phyloP scores from a whole-genome alignment of 2,329 filamentous ascomycete genomes.

The Ceratocystiopsis sp. region DNA sequence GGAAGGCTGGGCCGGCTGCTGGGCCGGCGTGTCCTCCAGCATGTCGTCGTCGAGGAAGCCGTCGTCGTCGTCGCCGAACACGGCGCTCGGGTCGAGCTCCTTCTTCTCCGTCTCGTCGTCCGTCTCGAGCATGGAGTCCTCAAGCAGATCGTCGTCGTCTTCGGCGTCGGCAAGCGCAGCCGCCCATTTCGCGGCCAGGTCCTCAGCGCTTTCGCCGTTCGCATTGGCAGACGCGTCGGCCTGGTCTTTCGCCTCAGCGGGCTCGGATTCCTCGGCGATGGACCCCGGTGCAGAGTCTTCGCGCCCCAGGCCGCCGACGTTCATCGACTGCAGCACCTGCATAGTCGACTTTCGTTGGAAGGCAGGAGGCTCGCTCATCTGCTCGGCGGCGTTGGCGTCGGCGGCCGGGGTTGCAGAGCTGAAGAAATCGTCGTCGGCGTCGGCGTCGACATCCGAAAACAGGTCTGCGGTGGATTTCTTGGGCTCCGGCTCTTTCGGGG shows the following conservation, averaged over 20 bases:
- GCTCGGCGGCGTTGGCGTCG: conserved; percentile 10
- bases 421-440: conserved; percentile 48
- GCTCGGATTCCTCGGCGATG: conserved; percentile 8
- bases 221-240: conserved; percentile 3
- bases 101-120: conserved; percentile 16
- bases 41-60: conserved; percentile 60
- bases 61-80: conserved; percentile 71
- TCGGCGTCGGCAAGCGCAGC: conserved; percentile 65
- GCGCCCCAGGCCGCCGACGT: conserved; percentile 16
- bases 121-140: conserved; percentile 29
- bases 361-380: not conserved
- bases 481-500: no score
- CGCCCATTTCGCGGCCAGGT: conserved; percentile 68
- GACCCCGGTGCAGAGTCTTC: conserved; percentile 5
- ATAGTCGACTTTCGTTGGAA: conserved; percentile 12
- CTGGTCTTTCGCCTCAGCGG: conserved; percentile 3
- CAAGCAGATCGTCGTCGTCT: conserved; percentile 45
- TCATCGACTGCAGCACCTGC: conserved; percentile 41
- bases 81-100: conserved; percentile 42
- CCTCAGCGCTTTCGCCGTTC: conserved; percentile 26
- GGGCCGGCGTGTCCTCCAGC: no score
- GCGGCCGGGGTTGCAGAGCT: conserved; percentile 25
- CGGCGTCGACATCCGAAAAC: conserved; percentile 30
- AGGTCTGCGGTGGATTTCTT: conserved; percentile 12
- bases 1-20: conserved; percentile 17